A percentile compares a stretch with the other conserved stretches of the same genome.
phyloP scores from a whole-genome alignment of 306 rosid genomes.

The Vachellia pachyceras region DNA sequence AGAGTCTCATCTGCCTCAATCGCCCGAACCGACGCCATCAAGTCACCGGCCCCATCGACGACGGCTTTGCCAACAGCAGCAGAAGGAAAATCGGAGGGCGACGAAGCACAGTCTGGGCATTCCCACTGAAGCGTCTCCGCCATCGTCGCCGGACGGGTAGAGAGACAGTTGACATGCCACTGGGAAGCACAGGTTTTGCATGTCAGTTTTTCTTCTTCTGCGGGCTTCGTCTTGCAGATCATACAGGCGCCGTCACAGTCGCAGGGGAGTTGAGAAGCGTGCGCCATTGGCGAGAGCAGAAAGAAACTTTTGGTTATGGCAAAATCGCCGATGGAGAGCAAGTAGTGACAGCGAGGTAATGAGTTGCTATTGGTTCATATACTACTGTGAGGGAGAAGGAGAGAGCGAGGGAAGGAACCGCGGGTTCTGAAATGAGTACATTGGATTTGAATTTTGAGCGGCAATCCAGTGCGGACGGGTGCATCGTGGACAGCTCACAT shows the following conservation, averaged over 20 bases:
- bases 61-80: neutral
- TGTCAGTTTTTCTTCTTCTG: conserved; percentile 46
- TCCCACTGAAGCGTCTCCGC: conserved; percentile 54
- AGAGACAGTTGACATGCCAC: conserved; percentile 60
- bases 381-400: neutral
- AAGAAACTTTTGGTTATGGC: neutral
- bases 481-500: neutral
- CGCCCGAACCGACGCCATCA: conserved; percentile 52
- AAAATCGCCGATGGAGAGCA: neutral
- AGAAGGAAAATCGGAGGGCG: conserved; percentile 1
- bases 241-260: conserved; percentile 58
- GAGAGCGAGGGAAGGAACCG: neutral
- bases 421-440: neutral
- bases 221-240: conserved; percentile 54
- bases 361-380: neutral
- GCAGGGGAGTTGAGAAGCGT: conserved; percentile 50
- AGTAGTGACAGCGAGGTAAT: neutral
- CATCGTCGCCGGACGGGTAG: conserved; percentile 44
- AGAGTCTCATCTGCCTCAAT: conserved; percentile 59
- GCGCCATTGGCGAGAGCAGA: conserved; percentile 22
- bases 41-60: conserved; percentile 1
- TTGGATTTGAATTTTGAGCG: neutral
- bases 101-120: conserved; percentile 60
- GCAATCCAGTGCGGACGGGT: neutral
- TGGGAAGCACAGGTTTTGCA: conserved; percentile 59